Conservation (phyloP, 2,329 filamentous ascomycete genomes). For the Waltergamsia citrina region DNA sequence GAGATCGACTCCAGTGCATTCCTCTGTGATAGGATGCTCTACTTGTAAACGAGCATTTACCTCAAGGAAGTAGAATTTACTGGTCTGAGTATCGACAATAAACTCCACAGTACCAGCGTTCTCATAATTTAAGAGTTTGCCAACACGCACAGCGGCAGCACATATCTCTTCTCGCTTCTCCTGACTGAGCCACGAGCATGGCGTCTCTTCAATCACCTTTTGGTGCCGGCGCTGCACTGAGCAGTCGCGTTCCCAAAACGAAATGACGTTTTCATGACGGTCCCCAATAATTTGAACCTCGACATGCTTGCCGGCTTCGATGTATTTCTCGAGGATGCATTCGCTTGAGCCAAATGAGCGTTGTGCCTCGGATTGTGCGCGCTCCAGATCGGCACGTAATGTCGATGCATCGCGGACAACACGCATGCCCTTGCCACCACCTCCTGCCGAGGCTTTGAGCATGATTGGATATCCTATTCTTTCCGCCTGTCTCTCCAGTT, state of each 20-base stretch:
- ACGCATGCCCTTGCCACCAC: conserved; percentile 33
- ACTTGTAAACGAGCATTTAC: conserved; percentile 33
- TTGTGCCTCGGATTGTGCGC: conserved; percentile 26
- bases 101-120: conserved; percentile 34
- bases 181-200: conserved; percentile 23
- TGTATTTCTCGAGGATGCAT: conserved; percentile 31
- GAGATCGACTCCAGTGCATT: conserved; percentile 65
- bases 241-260: conserved; percentile 37
- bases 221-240: conserved; percentile 40
- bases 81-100: conserved; percentile 17
- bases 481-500: conserved; percentile 16
- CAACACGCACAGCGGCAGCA: conserved; percentile 23
- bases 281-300: conserved; percentile 42
- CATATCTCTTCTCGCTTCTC: conserved; percentile 22
- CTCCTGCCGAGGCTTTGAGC: conserved; percentile 37
- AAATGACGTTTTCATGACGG: conserved; percentile 26
- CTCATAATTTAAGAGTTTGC: conserved; percentile 24
- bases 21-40: conserved; percentile 51
- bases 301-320: conserved; percentile 31
- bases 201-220: conserved; percentile 40
- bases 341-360: conserved; percentile 30
- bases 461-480: conserved; percentile 29
- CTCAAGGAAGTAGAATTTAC: conserved; percentile 29
- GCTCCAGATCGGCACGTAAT: conserved; percentile 20
- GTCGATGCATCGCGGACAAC: conserved; percentile 19